Conservation (phyloP, 768 basidiomycete genomes). For the Lentinula edodes region DNA sequence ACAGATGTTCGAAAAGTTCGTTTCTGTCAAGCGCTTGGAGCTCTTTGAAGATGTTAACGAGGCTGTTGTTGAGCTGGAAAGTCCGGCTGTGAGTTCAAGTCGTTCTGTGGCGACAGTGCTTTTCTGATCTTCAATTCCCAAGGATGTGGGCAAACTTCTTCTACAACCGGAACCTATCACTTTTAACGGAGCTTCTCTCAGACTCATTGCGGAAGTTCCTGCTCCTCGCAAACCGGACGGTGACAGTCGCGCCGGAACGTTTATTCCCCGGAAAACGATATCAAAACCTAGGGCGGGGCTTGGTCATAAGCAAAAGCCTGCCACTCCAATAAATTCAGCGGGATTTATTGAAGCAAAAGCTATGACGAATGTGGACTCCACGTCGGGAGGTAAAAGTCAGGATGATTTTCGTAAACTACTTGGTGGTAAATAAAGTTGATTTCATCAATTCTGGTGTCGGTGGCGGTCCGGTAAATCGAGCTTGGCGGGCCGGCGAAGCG, state of each 20-base stretch:
- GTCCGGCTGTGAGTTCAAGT: conserved; percentile 46
- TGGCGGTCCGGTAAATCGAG: not conserved
- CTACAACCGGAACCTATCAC: conserved; percentile 66
- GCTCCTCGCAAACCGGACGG: conserved; percentile 16
- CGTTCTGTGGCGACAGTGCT: not conserved
- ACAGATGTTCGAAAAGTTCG: conserved; percentile 79
- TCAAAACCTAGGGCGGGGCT: conserved; percentile 71
- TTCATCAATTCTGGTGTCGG: not conserved
- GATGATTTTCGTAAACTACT: conserved; percentile 8
- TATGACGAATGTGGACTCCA: not conserved
- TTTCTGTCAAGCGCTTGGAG: conserved; percentile 66
- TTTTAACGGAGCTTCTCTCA: conserved; percentile 57
- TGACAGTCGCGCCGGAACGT: conserved; percentile 41
- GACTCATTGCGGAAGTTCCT: conserved; percentile 49
- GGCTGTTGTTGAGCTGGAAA: conserved; percentile 63
- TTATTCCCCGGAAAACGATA: conserved; percentile 60
- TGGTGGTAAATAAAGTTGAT: conserved; percentile 1
- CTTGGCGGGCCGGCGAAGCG: not conserved
- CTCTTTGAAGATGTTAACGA: conserved; percentile 58
- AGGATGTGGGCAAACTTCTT: conserved; percentile 84
- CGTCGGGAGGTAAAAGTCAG: not conserved
- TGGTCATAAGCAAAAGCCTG: conserved; percentile 46
- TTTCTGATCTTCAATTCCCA: not conserved
- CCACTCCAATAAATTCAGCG: conserved; percentile 7
- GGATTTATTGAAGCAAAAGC: not conserved